Conservation (phyloP, 2,329 filamentous ascomycete species). For the Paecilomyces sp. region DNA sequence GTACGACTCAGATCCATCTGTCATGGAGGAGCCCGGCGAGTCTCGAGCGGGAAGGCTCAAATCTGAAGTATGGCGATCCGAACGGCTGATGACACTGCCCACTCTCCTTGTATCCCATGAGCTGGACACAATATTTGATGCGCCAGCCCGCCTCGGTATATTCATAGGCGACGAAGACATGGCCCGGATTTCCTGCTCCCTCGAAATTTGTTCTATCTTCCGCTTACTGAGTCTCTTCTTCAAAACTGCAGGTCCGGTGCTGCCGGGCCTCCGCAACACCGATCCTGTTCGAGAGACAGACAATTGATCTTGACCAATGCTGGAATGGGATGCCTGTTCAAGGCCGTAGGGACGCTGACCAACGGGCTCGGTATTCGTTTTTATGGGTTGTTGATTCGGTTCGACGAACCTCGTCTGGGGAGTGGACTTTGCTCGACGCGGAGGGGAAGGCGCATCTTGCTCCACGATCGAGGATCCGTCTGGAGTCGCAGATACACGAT, state of each 20-base stretch:
- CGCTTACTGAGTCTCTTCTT: slow-evolving; percentile 71
- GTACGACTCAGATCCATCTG: slow-evolving; percentile 64
- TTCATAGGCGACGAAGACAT: slow-evolving; percentile 67
- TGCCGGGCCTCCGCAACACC: slow-evolving; percentile 51
- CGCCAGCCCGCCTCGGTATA: slow-evolving; percentile 52
- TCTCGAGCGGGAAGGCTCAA: slow-evolving; percentile 67
- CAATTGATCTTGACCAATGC: slow-evolving; percentile 31
- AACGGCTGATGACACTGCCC: slow-evolving; percentile 49
- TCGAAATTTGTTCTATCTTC: slow-evolving; percentile 64
- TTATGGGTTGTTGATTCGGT: background rate
- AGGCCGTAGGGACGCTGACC: slow-evolving; percentile 9
- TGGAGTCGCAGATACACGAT: slow-evolving; percentile 16
- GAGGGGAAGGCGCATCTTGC: slow-evolving; percentile 7
- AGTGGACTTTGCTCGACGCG: slow-evolving; percentile 5
- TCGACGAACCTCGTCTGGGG: slow-evolving; percentile 2
- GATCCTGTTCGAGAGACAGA: slow-evolving; percentile 40
- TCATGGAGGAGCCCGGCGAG: slow-evolving; percentile 70
- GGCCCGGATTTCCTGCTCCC: slow-evolving; percentile 82
- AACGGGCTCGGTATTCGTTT: background rate
- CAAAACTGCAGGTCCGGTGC: slow-evolving; percentile 49
- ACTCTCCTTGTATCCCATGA: slow-evolving; percentile 59
- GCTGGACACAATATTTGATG: slow-evolving; percentile 54
- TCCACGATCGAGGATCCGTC: slow-evolving; percentile 12
- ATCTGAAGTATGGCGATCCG: slow-evolving; percentile 60
- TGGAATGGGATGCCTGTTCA: slow-evolving; percentile 27